Conservation (phyloP, 257 asterid species). For the Nicotiana benthamiana region DNA sequence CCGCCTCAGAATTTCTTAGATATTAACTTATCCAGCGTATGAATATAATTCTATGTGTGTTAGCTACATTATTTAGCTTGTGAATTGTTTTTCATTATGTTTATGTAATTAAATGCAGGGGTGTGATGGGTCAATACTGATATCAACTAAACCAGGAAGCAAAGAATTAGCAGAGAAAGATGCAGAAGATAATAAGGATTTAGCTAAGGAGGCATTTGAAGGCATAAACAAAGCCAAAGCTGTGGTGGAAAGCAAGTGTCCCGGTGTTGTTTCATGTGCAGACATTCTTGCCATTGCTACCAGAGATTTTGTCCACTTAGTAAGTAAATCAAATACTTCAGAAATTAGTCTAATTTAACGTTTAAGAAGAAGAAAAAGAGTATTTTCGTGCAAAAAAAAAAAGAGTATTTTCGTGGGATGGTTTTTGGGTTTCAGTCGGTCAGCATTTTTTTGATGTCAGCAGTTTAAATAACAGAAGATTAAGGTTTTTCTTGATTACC, state of each 20-base stretch:
- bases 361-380: neutral
- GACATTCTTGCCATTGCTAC: conserved; percentile 92
- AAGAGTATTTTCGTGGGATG: no score
- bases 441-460: no score
- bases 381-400: no score
- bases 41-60: neutral
- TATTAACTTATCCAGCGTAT: no score
- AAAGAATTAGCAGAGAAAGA: conserved; percentile 67
- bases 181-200: conserved; percentile 77
- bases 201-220: conserved; percentile 71
- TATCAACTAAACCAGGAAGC: conserved; percentile 55
- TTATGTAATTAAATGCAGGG: conserved; percentile 35
- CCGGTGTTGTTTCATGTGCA: conserved; percentile 87
- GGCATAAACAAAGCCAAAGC: conserved; percentile 56
- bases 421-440: no score
- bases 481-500: neutral
- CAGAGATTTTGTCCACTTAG: conserved; percentile 86
- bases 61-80: neutral
- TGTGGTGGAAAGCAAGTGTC: conserved; percentile 79
- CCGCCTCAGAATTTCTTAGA: neutral
- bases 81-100: neutral
- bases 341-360: neutral
- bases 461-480: no score
- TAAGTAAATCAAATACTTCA: conserved; percentile 20
- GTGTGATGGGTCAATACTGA: conserved; percentile 74